A percentile compares a stretch with the other conserved stretches of the same genome.
Evolutionary conservation across 352 stramenopile species (phyloP).

Genomic region (Globisporangium canariense): DNA sequence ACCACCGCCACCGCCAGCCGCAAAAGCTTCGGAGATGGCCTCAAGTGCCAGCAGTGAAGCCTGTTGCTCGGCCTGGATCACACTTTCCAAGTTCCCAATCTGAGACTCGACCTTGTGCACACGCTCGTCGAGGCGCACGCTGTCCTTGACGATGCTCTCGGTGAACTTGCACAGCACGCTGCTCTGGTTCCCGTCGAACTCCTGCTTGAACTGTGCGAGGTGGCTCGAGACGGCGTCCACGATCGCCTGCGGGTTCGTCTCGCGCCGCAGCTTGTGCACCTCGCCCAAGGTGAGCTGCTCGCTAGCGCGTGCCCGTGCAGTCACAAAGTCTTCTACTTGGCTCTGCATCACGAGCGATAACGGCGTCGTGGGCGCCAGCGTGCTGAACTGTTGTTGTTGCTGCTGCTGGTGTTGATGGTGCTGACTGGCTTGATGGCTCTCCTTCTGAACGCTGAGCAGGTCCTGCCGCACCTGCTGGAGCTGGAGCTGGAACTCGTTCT

Average conservation of each 20-base stretch:
- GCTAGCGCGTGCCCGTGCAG: constrained; percentile 25
- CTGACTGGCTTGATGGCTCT: constrained; percentile 3
- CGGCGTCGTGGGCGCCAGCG: constrained; percentile 21
- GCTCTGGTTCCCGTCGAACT: constrained; percentile 52
- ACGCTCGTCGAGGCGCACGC: constrained; percentile 45
- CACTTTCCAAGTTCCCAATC: constrained; percentile 41
- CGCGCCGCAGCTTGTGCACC: constrained; percentile 28
- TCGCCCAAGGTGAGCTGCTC: constrained; percentile 33
- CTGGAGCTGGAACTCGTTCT: constrained; percentile 21
- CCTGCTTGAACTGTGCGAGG: constrained; percentile 58
- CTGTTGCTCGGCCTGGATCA: constrained; percentile 72
- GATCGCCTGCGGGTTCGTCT: constrained; percentile 32
- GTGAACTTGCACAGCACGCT: constrained; percentile 44
- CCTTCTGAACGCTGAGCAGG: constrained; percentile 17
- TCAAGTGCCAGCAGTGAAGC: constrained; percentile 62
- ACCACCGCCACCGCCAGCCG: background rate
- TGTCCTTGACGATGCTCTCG: constrained; percentile 49
- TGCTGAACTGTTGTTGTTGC: constrained; percentile 7
- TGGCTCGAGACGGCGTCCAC: constrained; percentile 57
- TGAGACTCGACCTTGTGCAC: constrained; percentile 51
- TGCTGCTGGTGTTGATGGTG: background rate
- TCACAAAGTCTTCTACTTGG: constrained; percentile 50
- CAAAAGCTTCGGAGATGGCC: constrained; percentile 66
- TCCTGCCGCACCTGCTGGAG: constrained; percentile 34
- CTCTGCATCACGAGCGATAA: constrained; percentile 43